phyloP scores from a whole-genome alignment of 495 filamentous ascomycete genomes.

The Platismatia glauca region DNA sequence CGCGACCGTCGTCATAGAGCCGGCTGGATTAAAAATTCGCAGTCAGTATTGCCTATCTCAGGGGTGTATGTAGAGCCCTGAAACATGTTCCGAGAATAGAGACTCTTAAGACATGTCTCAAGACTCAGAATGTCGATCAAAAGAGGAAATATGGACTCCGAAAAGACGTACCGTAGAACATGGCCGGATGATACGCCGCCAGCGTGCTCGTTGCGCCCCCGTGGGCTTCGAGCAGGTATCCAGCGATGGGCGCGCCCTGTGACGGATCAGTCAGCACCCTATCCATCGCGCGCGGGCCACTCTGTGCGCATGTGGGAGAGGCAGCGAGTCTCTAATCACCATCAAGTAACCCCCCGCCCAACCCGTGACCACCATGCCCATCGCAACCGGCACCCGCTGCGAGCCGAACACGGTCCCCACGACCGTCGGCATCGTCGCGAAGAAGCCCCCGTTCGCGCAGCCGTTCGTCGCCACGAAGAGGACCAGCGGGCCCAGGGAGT shows the following conservation, averaged over 20 bases:
- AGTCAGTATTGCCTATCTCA: too few relatives aligned
- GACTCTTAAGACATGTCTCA: too few relatives aligned
- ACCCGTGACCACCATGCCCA: conserved; percentile 54
- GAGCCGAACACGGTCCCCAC: conserved; percentile 50
- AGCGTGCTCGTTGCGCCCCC: conserved; percentile 35
- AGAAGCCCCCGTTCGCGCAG: conserved; percentile 48
- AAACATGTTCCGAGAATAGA: too few relatives aligned
- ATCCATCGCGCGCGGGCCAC: too few relatives aligned
- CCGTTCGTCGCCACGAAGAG: conserved; percentile 48
- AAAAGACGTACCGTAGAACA: too few relatives aligned
- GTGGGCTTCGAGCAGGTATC: conserved; percentile 45
- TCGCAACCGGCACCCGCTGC: conserved; percentile 44
- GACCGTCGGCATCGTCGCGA: conserved; percentile 52
- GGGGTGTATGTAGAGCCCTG: too few relatives aligned
- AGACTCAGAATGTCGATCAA: too few relatives aligned
- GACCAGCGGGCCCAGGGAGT: conserved; percentile 41
- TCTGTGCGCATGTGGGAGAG: too few relatives aligned
- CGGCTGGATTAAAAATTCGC: too few relatives aligned
- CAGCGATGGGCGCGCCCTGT: conserved; percentile 48
- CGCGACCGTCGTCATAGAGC: conserved; percentile 30
- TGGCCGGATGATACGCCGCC: conserved; percentile 46
- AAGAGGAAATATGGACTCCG: too few relatives aligned
- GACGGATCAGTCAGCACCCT: background rate
- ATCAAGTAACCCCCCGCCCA: conserved; percentile 53
- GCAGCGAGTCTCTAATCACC: conserved; percentile 11